Percentiles rank a stretch among this genome's conserved stretches.
phyloP scores from a whole-genome alignment of 2,329 filamentous ascomycete genomes.

The Botrytis sinoallii region DNA sequence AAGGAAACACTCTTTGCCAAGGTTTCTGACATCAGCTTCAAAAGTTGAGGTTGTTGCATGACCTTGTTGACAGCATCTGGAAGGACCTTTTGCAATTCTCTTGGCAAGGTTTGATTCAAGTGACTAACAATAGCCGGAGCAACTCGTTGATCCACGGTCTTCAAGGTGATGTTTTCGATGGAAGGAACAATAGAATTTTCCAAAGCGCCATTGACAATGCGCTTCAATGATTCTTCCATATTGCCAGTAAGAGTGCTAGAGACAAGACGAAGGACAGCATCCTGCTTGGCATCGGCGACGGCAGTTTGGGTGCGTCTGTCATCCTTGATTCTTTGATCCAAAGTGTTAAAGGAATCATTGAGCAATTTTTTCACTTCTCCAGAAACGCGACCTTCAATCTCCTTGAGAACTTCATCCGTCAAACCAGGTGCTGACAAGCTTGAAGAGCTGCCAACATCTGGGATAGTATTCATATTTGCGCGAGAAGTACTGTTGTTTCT shows the following conservation, averaged over 20 bases:
- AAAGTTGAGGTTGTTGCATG: slow-evolving; percentile 69
- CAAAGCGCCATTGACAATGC: slow-evolving; percentile 60
- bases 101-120: slow-evolving; percentile 41
- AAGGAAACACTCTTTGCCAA: slow-evolving; percentile 64
- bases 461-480: slow-evolving; percentile 22
- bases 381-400: slow-evolving; percentile 48
- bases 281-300: slow-evolving; percentile 62
- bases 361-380: slow-evolving; percentile 50
- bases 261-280: slow-evolving; percentile 65
- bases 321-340: slow-evolving; percentile 61
- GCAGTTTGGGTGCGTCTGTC: slow-evolving; percentile 66
- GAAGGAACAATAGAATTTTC: slow-evolving; percentile 73
- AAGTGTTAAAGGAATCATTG: slow-evolving; percentile 56
- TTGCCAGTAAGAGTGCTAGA: slow-evolving; percentile 68
- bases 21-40: slow-evolving; percentile 69
- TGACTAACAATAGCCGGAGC: slow-evolving; percentile 54
- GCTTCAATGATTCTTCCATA: slow-evolving; percentile 48
- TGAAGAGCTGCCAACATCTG: slow-evolving; percentile 22
- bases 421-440: slow-evolving; percentile 29
- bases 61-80: slow-evolving; percentile 65
- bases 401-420: slow-evolving; percentile 47
- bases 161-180: slow-evolving; percentile 59
- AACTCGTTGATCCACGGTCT: slow-evolving; percentile 66
- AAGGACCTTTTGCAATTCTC: slow-evolving; percentile 68
- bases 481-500: slow-evolving; percentile 32